Evolutionary conservation across 2,329 filamentous ascomycete species (phyloP).

Genomic region (Nemania sp.): DNA sequence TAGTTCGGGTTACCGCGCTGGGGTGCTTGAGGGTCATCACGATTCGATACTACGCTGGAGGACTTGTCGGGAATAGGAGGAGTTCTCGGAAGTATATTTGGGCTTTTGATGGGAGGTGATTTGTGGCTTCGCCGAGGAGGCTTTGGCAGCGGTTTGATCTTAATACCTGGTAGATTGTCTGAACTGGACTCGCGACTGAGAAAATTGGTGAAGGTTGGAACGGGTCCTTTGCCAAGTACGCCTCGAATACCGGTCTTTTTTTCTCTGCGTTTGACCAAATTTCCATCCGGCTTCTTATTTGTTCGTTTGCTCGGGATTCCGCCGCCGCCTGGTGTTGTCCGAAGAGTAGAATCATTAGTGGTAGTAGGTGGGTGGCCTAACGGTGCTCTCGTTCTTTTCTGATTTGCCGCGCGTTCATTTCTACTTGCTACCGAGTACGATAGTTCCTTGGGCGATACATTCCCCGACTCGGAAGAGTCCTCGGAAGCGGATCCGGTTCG

Average conservation of each 20-base stretch:
- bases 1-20: conserved; percentile 45
- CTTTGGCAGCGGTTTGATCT: conserved; percentile 28
- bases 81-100: conserved; percentile 31
- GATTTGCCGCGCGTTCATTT: conserved; percentile 48
- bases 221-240: conserved; percentile 54
- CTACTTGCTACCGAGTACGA: conserved; percentile 30
- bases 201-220: conserved; percentile 51
- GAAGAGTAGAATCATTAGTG: conserved; percentile 30
- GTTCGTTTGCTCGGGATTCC: conserved; percentile 38
- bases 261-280: conserved; percentile 40
- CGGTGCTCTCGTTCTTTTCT: conserved; percentile 50
- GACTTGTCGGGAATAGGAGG: conserved; percentile 39
- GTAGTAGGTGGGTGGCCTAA: conserved; percentile 29
- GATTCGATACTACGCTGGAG: conserved; percentile 38
- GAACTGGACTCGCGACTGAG: conserved; percentile 51
- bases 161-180: conserved; percentile 31
- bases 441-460: conserved; percentile 29
- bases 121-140: conserved; percentile 35
- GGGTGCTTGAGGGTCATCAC: conserved; percentile 42
- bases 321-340: conserved; percentile 29
- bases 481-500: conserved; percentile 22
- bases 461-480: conserved; percentile 18
- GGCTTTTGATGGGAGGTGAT: conserved; percentile 24
- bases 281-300: conserved; percentile 37
- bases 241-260: conserved; percentile 54